Evolutionary conservation across 2,329 filamentous ascomycete genomes (phyloP).

Genomic region (Pyricularia pennisetigena): DNA sequence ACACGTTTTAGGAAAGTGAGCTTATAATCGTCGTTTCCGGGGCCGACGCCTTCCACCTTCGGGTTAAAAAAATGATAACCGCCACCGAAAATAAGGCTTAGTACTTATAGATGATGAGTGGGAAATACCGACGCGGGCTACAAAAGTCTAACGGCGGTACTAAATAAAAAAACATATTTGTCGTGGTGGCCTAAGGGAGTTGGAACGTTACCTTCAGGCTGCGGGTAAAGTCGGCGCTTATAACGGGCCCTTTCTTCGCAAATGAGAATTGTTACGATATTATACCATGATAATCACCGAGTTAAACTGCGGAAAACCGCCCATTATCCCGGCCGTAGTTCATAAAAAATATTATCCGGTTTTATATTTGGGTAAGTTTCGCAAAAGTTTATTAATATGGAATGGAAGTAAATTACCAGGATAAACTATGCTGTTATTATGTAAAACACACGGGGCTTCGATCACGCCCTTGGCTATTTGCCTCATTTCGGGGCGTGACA

Average conservation of each 20-base stretch:
- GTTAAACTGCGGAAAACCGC: slow-evolving; percentile 16
- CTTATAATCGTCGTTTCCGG: slow-evolving; percentile 12
- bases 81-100: slow-evolving; percentile 16
- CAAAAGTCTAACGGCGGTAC: slow-evolving; percentile 10
- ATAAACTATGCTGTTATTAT: slow-evolving; percentile 15
- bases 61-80: slow-evolving; percentile 17
- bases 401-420: slow-evolving; percentile 10
- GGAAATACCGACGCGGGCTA: neutral
- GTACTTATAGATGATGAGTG: slow-evolving; percentile 6
- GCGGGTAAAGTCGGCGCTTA: slow-evolving; percentile 14
- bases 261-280: slow-evolving; percentile 13
- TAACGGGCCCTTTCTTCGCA: slow-evolving; percentile 13
- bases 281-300: slow-evolving; percentile 16
- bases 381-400: neutral
- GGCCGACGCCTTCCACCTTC: neutral
- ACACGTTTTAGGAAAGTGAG: slow-evolving; percentile 15
- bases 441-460: slow-evolving; percentile 13
- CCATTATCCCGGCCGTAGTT: slow-evolving; percentile 10
- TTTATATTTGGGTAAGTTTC: slow-evolving; percentile 13
- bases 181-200: slow-evolving; percentile 14
- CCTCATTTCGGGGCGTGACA: slow-evolving; percentile 17
- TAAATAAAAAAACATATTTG: slow-evolving; percentile 19
- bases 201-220: slow-evolving; percentile 16
- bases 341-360: slow-evolving; percentile 16
- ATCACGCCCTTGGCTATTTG: slow-evolving; percentile 14